Base-by-base conservation (phyloP, 441 rosid species). In the Hypseocharis bilobata region DNA sequence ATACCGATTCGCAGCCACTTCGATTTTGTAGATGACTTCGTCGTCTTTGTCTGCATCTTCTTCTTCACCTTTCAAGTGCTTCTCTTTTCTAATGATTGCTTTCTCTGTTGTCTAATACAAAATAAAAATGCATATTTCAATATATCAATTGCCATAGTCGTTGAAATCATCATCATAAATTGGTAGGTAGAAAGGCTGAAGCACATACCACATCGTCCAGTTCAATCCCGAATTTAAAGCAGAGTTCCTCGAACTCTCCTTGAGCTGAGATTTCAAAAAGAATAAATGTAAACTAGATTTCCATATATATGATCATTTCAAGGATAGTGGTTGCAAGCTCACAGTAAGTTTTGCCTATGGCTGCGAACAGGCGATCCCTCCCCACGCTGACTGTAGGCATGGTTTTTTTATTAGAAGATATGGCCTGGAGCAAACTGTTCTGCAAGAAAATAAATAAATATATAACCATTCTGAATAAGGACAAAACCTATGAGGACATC, bases 331-430 rank as follows among this genome's bases (percentile, higher is more conserved):
- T 16, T 2, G 29, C 3, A 20, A 0, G 34, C 75, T 73, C 67
- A 89, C 96, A 66, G 86, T 89, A 92, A 25, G 86, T 27, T 63
- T 69, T 68, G 63, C 96, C 92, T 1, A 92, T 72, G 5, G 89
- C 89, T 13, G 82, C 78, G 66, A 83, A 85, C 65, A 89, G 82
- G 61, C 85, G 89, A 74, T 89, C 98, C 69, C 99, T 84, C 13
- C 86, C 97, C 20, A 91, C 80, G 82, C 84, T 85, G 16, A 88
- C 81, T 0, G 96, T 93, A 30, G 96, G 96, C 99, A 91, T 91
- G 51, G 58, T 74, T 2, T n/a, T n/a, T n/a, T n/a, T n/a, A n/a
- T n/a, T n/a, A n/a, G n/a, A n/a, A n/a, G n/a, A n/a, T n/a, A n/a
- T n/a, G n/a, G n/a, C n/a, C n/a, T n/a, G n/a, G n/a, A n/a, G n/a